Base-by-base conservation (phyloP, 1,139 yeast species). In the Geotrichum citri-aurantii region DNA sequence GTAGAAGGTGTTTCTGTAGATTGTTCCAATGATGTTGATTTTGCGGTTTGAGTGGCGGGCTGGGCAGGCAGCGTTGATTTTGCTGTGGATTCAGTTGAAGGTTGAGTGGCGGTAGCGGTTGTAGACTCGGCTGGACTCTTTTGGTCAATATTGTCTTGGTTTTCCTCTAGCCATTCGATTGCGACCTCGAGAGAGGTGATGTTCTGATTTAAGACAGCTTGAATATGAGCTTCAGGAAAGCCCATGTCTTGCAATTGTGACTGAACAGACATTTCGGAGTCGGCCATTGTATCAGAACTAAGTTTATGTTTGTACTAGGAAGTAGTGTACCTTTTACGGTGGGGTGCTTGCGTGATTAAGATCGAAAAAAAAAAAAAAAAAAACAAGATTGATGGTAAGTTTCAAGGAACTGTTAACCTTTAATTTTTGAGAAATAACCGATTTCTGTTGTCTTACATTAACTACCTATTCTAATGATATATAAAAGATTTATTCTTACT, bases 161-260 rank as follows among this genome's bases (percentile, higher is more conserved):
- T 66, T 51, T 62, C 59, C 33, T 72, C 75, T 14, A 73, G 64
- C 76, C 76, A 73, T 48, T 65, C 68, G 51, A 73, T 64, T 37
- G 73, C 71, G 23, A 63, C 67, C 42, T 72, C 75, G 33, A 73
- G 55, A 1, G 65, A 53, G 11, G 62, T 63, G n/a, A 64, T 64
- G 1, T 71, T 67, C 58, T 69, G 66, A 26, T 66, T 61, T 24
- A 72, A 48, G 6, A 75, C 75, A 1, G 70, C 68, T 49, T 72
- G 75, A 50, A 71, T 70, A 33, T 69, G 63, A 47, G 64, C 65
- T 40, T 71, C 68, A 49, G 69, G 63, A 55, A 73, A 73, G 42
- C 76, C 76, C 75, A 72, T 72, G 27, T 69, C 73, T 47, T 23
- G 40, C 10, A 19, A 50, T 23, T 50, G 46, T 17, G 24, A 23